Evolutionary conservation across 176 grass and related monocot genomes (phyloP).

Genomic region (Oryza longistaminata): DNA sequence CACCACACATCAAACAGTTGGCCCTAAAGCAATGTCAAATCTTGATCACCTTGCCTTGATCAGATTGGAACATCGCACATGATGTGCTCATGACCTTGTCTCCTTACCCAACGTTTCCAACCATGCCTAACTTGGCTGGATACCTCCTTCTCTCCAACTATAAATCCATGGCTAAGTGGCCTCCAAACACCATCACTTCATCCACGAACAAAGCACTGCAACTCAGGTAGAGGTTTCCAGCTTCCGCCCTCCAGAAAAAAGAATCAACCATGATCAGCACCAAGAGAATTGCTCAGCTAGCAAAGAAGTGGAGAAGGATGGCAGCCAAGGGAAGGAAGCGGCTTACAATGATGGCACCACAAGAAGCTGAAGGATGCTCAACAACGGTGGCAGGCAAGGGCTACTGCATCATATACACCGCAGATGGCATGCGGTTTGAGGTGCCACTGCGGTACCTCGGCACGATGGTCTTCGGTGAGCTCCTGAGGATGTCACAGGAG

Average conservation of each 20-base stretch:
- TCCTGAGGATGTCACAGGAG: constrained; percentile 45
- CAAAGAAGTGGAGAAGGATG: constrained; percentile 38
- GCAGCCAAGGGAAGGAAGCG: constrained; percentile 12
- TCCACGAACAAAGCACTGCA: constrained; percentile 19
- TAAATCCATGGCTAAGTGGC: constrained; percentile 9
- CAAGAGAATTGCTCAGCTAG: constrained; percentile 31
- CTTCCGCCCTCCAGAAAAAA: neutral
- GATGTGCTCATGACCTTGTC: neutral
- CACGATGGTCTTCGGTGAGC: constrained; percentile 38
- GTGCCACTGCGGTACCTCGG: constrained; percentile 48
- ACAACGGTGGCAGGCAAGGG: constrained; percentile 32
- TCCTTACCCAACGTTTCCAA: constrained; percentile 8
- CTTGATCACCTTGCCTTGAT: neutral
- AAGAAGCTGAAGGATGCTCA: neutral
- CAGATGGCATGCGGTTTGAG: constrained; percentile 47
- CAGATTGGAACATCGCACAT: neutral
- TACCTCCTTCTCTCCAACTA: neutral
- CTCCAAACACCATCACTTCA: neutral
- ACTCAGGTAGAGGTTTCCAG: neutral
- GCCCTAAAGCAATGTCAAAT: neutral
- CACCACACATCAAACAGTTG: neutral
- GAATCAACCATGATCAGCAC: constrained; percentile 13
- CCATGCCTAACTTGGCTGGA: neutral
- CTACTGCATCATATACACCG: constrained; percentile 49
- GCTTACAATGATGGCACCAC: neutral